These are phyloP conservation scores for Sporopachydermia lactativora DNA, from an alignment of 805 yeast genomes.

Conservation along the genomic window DNA sequence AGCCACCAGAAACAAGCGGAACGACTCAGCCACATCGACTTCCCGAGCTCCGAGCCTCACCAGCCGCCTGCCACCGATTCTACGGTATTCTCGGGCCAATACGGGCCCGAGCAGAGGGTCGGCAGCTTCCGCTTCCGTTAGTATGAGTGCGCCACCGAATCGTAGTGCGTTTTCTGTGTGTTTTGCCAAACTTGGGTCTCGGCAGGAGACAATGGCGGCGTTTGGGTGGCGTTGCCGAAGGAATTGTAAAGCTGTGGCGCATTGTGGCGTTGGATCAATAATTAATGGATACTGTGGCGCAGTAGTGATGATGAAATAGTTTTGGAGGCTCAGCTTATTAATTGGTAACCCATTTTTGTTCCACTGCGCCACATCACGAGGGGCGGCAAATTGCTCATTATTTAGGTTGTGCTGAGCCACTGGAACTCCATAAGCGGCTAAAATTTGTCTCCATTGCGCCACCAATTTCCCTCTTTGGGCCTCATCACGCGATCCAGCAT, in stretches of 20 bases:
- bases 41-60: conserved; percentile 47
- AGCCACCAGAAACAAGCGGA: conserved; percentile 47
- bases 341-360: conserved; percentile 33
- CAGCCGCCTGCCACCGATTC: conserved; percentile 56
- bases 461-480: conserved; percentile 25
- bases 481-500: conserved; percentile 46
- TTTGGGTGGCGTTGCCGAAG: conserved; percentile 20
- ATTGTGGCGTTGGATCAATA: conserved; percentile 71
- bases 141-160: conserved; percentile 64
- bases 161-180: conserved; percentile 68
- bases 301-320: conserved; percentile 36
- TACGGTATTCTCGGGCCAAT: conserved; percentile 42
- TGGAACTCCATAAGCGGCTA: conserved; percentile 24
- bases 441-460: conserved; percentile 22
- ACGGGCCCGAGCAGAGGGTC: conserved; percentile 63
- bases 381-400: conserved; percentile 24
- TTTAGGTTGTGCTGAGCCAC: conserved; percentile 24
- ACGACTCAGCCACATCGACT: conserved; percentile 53
- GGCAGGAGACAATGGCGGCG: conserved; percentile 12
- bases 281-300: conserved; percentile 36
- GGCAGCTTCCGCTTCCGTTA: conserved; percentile 68
- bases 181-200: conserved; percentile 36
- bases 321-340: conserved; percentile 52
- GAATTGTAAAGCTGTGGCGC: conserved; percentile 28
- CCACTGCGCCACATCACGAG: conserved; percentile 36